A percentile compares a stretch with the other conserved stretches of the same genome.
phyloP scores from a whole-genome alignment of 257 asterid species.

The Solanum gandarillasii region DNA sequence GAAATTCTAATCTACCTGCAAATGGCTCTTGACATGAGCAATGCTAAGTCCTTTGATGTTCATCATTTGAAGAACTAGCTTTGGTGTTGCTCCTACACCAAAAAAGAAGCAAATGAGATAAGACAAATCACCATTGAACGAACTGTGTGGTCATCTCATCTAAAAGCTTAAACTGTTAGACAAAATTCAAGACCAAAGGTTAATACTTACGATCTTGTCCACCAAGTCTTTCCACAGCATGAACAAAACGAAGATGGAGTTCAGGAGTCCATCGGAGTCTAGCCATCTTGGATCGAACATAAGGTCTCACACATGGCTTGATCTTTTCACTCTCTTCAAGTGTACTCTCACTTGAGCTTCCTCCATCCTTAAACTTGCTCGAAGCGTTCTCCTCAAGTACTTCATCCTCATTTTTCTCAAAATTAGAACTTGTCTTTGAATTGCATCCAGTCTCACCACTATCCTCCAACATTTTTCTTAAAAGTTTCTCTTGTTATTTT shows the following conservation, averaged over 20 bases:
- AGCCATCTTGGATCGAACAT: constrained; percentile 78
- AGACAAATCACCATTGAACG: neutral
- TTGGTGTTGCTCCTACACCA: constrained; percentile 82
- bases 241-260: constrained; percentile 61
- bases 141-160: neutral
- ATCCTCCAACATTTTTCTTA: constrained; percentile 20
- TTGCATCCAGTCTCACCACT: constrained; percentile 34
- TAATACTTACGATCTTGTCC: constrained; percentile 68
- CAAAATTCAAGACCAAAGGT: neutral
- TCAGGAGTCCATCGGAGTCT: constrained; percentile 90
- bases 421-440: constrained; percentile 18
- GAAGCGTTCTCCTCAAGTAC: constrained; percentile 12
- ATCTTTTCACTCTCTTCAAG: constrained; percentile 45
- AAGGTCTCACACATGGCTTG: constrained; percentile 54
- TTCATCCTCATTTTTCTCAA: constrained; percentile 25
- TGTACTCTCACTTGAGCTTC: constrained; percentile 75
- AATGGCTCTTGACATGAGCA: constrained; percentile 93
- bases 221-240: constrained; percentile 83
- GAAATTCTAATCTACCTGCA: constrained; percentile 37
- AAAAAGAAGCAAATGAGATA: neutral
- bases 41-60: constrained; percentile 70
- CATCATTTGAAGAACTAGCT: constrained; percentile 72
- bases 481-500: neutral
- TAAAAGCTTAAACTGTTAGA: neutral
- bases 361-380: constrained; percentile 40